Evolutionary conservation across 108 stramenopile species (phyloP), one percentile per base, ranked within the genome.

Genomic region (Epipyxis sp.): DNA sequence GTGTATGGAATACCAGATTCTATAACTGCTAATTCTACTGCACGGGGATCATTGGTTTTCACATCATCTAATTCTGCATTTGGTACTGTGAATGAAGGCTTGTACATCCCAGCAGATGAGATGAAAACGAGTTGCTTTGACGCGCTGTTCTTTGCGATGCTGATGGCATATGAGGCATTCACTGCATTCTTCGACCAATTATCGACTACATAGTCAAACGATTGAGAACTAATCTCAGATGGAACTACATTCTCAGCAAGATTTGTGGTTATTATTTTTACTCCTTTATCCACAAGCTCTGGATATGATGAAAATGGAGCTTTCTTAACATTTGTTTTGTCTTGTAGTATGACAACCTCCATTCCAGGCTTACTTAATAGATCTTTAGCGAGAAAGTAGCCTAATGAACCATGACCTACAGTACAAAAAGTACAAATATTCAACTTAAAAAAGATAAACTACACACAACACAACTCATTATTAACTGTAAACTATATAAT

Each of bases 61-160:
- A n/a, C n/a, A 6, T 50, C 46, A 13, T 50, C 46, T 6, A 13
- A 20, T 6, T 13, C 46, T 50, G 20, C 46, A 50, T 50, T 20
- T 20, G 6, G 13, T 50, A 13, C 46, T 50, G 13, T 50, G 6
- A 50, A 20, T 20, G 20, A 20, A 50, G 46, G 46, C 46, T 13
- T 50, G 46, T 50, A 50, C 46, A 50, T 50, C 46, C 46, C 46
- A 50, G 46, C 46, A 50, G 46, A 50, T 20, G 46, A 50, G 46
- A 50, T 50, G 46, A 50, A 50, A 20, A 50, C 46, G 6, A 50
- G 46, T 20, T 50, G 46, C 13, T 6, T 13, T 6, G 20, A 6
- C 20, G 6, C 13, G 20, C 6, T 6, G 6, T 50, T 6, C 6
- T 20, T 6, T 13, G 46, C 46, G 6, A 50, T 6, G 6, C 20